Conservation (phyloP, 73 alveolate species). For the Paramecium biaurelia region DNA sequence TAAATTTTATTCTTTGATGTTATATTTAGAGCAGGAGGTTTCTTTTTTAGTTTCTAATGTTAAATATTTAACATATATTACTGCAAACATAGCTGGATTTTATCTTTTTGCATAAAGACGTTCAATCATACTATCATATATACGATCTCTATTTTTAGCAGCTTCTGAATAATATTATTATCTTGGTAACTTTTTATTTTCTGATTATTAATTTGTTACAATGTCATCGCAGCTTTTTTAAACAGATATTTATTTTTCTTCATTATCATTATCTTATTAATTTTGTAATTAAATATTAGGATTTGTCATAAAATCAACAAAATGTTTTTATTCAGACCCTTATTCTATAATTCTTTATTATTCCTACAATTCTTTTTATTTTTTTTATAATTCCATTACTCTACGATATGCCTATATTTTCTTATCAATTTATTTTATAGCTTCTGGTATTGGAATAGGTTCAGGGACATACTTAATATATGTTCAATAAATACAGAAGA, state of each 20-base stretch:
- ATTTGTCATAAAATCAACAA: not conserved
- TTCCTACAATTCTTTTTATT: not conserved
- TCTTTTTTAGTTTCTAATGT: not conserved
- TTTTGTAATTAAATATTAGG: not conserved
- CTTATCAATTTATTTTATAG: constrained; percentile 21
- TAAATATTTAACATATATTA: not conserved
- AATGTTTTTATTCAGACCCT: not conserved
- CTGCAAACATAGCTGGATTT: constrained; percentile 33
- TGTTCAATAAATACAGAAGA: not conserved
- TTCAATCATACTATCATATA: not conserved
- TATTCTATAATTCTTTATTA: not conserved
- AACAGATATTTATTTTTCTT: not conserved
- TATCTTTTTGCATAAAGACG: not conserved
- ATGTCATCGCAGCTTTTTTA: not conserved
- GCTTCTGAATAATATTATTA: not conserved
- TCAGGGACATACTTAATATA: not conserved
- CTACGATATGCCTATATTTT: not conserved
- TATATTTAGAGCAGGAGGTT: not conserved
- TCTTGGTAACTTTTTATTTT: not conserved
- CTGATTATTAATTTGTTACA: not conserved
- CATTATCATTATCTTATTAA: not conserved
- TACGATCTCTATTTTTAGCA: not conserved
- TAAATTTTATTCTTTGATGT: not conserved
- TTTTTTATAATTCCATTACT: not conserved
- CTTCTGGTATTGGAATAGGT: constrained; percentile 30